A percentile compares a stretch with the other conserved stretches of the same genome.
These are phyloP conservation scores for Zoysia japonica DNA, from an alignment of 176 grass and related monocot genomes.

Conservation along the genomic window DNA sequence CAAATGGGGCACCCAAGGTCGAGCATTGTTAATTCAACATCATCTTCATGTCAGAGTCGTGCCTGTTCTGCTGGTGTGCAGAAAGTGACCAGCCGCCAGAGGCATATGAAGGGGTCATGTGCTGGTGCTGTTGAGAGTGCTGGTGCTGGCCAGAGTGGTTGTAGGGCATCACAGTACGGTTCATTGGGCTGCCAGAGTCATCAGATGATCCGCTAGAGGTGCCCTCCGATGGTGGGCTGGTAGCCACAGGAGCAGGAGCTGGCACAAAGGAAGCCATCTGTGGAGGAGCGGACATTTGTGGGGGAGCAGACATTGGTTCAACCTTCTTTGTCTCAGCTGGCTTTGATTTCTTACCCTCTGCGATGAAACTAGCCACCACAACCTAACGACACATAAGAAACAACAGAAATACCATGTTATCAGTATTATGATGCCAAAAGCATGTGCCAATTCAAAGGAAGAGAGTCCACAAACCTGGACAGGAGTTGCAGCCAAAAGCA, in stretches of 20 bases:
- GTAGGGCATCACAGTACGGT: conserved; percentile 54
- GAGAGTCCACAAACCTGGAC: conserved; percentile 59
- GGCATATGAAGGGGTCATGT: conserved; percentile 61
- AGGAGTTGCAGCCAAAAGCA: conserved; percentile 83
- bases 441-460: not conserved
- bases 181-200: conserved; percentile 74
- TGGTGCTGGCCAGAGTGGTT: conserved; percentile 62
- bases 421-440: not conserved
- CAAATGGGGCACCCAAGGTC: conserved; percentile 25
- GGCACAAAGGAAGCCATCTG: conserved; percentile 65
- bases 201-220: conserved; percentile 73
- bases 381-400: conserved; percentile 46
- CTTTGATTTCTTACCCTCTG: conserved; percentile 87
- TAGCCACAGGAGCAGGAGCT: conserved; percentile 39
- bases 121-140: conserved; percentile 50
- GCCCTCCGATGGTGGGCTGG: conserved; percentile 65
- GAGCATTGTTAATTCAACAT: conserved; percentile 64
- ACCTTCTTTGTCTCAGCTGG: conserved; percentile 64
- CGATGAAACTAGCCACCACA: conserved; percentile 91
- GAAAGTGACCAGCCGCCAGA: conserved; percentile 69
- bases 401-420: not conserved
- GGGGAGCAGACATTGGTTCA: conserved; percentile 51
- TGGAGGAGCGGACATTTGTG: conserved; percentile 21
- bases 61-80: conserved; percentile 71
- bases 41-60: conserved; percentile 87